Conservation (phyloP, 345 rosid genomes). For the Excoecaria agallocha region DNA sequence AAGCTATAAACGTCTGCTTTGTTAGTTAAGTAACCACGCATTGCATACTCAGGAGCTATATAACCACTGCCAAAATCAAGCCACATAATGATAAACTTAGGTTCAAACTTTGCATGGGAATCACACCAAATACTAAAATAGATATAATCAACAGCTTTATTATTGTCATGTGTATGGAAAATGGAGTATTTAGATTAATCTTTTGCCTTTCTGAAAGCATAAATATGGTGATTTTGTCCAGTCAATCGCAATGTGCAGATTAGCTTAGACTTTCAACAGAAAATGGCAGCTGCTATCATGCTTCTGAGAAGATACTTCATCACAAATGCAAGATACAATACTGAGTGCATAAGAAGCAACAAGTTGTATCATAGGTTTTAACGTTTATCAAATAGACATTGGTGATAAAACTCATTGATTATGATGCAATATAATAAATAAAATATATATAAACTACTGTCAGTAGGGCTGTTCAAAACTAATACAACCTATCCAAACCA, state of each 20-base stretch:
- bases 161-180: background rate
- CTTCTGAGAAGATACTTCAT: background rate
- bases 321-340: background rate
- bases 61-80: slow-evolving; percentile 48
- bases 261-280: background rate
- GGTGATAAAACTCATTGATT: background rate
- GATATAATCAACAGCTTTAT: background rate
- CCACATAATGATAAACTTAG: background rate
- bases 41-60: slow-evolving; percentile 73
- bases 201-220: background rate
- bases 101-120: no score
- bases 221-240: background rate
- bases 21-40: slow-evolving; percentile 76
- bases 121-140: background rate
- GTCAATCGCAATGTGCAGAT: background rate
- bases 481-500: no score
- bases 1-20: slow-evolving; percentile 60
- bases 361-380: background rate
- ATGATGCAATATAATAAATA: background rate
- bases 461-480: no score
- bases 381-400: slow-evolving; percentile 3
- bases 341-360: background rate
- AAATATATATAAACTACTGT: no score
- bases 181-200: background rate
- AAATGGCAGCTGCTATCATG: background rate